Conservation (phyloP, 164 flowering plant genomes). For the Nymphaea thermarum region DNA sequence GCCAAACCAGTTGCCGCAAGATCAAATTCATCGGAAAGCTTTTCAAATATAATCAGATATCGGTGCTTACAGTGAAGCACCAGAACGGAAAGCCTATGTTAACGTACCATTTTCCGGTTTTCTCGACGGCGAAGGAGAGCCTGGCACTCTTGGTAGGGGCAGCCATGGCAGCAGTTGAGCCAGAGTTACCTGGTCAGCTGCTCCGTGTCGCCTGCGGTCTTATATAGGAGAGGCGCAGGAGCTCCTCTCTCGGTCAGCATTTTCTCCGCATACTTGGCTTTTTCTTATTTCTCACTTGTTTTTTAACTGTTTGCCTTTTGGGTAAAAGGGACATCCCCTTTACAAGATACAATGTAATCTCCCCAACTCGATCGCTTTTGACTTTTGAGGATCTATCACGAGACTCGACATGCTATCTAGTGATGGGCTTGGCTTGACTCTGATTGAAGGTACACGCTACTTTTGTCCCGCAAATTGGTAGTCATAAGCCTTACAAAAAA, state of each 20-base stretch:
- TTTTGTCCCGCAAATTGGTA: too few relatives aligned
- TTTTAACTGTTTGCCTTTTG: not conserved
- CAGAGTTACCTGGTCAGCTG: not conserved
- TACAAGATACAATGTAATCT: too few relatives aligned
- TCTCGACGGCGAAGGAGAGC: constrained; percentile 76
- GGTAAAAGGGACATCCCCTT: not conserved
- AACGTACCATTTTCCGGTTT: constrained; percentile 78
- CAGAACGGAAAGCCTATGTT: not conserved
- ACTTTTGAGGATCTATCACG: too few relatives aligned
- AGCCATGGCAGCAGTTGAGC: constrained; percentile 7
- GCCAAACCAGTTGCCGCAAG: too few relatives aligned
- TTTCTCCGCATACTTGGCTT: not conserved
- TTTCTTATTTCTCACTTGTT: not conserved
- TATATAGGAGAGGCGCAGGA: not conserved
- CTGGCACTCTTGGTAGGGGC: constrained; percentile 20
- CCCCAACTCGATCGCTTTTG: too few relatives aligned
- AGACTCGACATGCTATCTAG: too few relatives aligned
- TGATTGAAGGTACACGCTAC: too few relatives aligned
- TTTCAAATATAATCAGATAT: too few relatives aligned
- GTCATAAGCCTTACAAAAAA: too few relatives aligned
- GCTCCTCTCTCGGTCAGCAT: not conserved
- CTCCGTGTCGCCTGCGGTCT: not conserved
- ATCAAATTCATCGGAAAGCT: too few relatives aligned
- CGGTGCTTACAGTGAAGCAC: too few relatives aligned
- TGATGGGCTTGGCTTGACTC: too few relatives aligned